Base-by-base conservation (phyloP, 257 asterid genomes). In the Nicotiana sylvestris region DNA sequence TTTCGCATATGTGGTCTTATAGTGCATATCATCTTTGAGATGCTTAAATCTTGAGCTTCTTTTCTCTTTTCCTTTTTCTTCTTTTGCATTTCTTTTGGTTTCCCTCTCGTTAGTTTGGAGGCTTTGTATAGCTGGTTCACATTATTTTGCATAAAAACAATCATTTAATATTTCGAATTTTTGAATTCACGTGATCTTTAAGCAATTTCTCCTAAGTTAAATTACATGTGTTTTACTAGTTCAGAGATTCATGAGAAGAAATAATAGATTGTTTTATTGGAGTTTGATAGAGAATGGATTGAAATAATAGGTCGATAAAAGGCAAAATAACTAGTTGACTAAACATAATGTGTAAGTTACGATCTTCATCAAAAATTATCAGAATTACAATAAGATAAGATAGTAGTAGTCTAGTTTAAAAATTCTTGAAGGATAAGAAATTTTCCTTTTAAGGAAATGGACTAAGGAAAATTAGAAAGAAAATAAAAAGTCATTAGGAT, bases 31-130 rank as follows among this genome's bases (percentile, higher is more conserved):
- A 46, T 25, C 78, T 72, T 35, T 72, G 60, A 72, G 79, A 29
- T 72, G 57, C 79, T 46, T 72, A 25, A 72, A n/a, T 13, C 61
- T 43, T 72, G 79, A 72, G 37, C 21, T 72, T 72, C 79, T 46
- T 72, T 46, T 62, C 30, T 32, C 30, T 12, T 61, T 61, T 25
- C 33, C 67, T 61, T 21, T 61, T 69, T 69, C 57, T 39, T 69
- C n/a, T 12, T 69, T 69, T 43, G 78, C 60, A 70, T 70, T 43
- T 70, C 35, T 43, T 70, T 69, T 46, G 60, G 39, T 72, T 72
- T 13, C 79, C 49, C 61, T 46, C 78, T 46, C 37, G 15, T 46
- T 72, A 46, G 21, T 8, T 72, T 72, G 39, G 61, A 72, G 61
- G 61, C 79, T 46, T 72, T 72, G 61, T 46, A 30, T 46, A 25